Evolutionary conservation across 768 basidiomycete species (phyloP).

Genomic region (Boletus coccyginus): DNA sequence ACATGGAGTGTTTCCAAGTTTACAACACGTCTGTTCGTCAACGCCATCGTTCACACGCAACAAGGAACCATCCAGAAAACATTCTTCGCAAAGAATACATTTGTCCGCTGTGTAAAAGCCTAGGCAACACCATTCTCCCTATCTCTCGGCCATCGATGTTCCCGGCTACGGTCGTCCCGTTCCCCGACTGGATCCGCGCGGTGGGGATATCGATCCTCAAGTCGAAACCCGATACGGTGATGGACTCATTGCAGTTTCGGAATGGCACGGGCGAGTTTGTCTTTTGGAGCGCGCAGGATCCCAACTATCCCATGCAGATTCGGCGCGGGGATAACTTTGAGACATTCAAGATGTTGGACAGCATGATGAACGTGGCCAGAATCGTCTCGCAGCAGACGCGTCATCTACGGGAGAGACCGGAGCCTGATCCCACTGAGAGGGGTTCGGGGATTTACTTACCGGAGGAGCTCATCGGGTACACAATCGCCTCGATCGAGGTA

Average conservation of each 20-base stretch:
- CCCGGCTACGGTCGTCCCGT: slow-evolving; percentile 50
- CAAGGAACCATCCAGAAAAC: slow-evolving; percentile 91
- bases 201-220: slow-evolving; percentile 89
- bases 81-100: slow-evolving; percentile 94
- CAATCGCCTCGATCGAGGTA: slow-evolving; percentile 78
- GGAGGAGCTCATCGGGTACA: slow-evolving; percentile 88
- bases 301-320: slow-evolving; percentile 57
- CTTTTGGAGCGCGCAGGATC: slow-evolving; percentile 85
- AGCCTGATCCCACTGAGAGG: slow-evolving; percentile 69
- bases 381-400: slow-evolving; percentile 82
- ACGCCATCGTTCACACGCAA: slow-evolving; percentile 84
- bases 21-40: slow-evolving; percentile 86
- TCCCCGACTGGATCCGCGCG: slow-evolving; percentile 87
- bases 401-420: slow-evolving; percentile 74
- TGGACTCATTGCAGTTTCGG: slow-evolving; percentile 72
- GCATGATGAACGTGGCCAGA: slow-evolving; percentile 74
- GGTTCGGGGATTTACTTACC: slow-evolving; percentile 89
- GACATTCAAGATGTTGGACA: slow-evolving; percentile 80
- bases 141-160: slow-evolving; percentile 53
- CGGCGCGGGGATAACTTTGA: slow-evolving; percentile 55
- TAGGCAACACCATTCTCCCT: slow-evolving; percentile 93
- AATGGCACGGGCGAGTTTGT: slow-evolving; percentile 87
- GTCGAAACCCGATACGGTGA: slow-evolving; percentile 67
- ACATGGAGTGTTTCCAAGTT: slow-evolving; percentile 88
- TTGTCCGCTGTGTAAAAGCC: slow-evolving; percentile 94